Evolutionary conservation across 2,329 filamentous ascomycete genomes (phyloP), one percentile per base, ranked within the genome.

Genomic region (Sordariomycetes sp.): DNA sequence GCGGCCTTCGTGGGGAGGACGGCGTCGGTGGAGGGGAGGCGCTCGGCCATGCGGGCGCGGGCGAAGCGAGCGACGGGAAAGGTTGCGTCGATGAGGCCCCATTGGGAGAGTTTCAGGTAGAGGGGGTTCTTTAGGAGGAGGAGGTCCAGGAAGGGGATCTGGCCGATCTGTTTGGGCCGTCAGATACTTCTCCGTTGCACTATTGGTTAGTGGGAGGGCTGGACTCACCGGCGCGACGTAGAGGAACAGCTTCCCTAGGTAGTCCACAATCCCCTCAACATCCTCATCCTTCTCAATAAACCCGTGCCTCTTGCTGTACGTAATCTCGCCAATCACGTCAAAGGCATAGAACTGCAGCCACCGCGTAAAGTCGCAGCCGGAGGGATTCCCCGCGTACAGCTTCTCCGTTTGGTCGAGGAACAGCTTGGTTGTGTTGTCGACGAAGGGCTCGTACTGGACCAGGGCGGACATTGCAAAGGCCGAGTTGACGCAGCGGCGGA

Each of bases 321-420:
- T 90, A 64, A 90, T 80, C 60, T 88, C 84, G 6, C 86, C 86
- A 60, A 90, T 90, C 15, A 90, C 87, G 65, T 91, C 88, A 64
- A 91, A 91, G 0, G 88, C 88, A 62, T 88, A 90, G 66, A 84
- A 90, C 64, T 91, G 87, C 58, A 91, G 71, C 87, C 87, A 90
- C 58, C 76, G 74, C 1, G 82, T 81, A 58, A 89, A 85, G 64
- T 88, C 80, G 64, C 84, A 87, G 25, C 64, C 62, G n/a, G 61
- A 61, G 0, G 67, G 60, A 25, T 72, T 70, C 24, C 68, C 65
- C n/a, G 73, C 76, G 61, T 76, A 86, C 2, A 84, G 65, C 1
- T 73, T 71, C 60, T 80, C 74, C 0, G 82, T 85, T 65, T 82
- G 80, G 35, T 76, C 69, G 6, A 92, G 77, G 67, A 90, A 92